phyloP scores from a whole-genome alignment of 2,329 filamentous ascomycete species.

The Fusarium chuoi region DNA sequence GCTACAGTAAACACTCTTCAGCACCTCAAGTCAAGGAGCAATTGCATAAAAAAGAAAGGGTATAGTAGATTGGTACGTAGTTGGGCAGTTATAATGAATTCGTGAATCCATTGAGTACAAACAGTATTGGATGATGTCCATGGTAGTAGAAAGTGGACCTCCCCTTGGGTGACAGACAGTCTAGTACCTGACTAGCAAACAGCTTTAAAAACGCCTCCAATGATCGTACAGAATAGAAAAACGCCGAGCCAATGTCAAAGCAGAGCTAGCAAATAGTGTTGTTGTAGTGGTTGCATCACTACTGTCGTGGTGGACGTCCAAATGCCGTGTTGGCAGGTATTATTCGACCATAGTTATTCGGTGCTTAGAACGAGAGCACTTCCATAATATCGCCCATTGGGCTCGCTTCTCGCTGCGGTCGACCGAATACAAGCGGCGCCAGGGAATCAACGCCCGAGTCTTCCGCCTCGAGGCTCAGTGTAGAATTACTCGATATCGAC shows the following conservation, averaged over 20 bases:
- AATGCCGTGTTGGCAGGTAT: constrained; percentile 5
- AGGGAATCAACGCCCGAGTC: constrained; percentile 25
- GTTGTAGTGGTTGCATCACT: neutral
- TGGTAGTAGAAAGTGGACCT: constrained; percentile 1
- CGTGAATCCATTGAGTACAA: constrained; percentile 8
- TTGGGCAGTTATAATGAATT: neutral
- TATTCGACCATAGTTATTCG: neutral
- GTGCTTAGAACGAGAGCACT: constrained; percentile 25
- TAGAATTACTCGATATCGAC: constrained; percentile 37
- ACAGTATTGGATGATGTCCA: neutral
- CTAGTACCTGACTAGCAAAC: constrained; percentile 32
- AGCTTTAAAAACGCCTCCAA: constrained; percentile 26
- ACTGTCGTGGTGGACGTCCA: neutral
- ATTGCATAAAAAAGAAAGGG: neutral
- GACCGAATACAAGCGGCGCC: constrained; percentile 34
- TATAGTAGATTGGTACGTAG: constrained; percentile 3
- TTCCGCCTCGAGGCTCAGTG: constrained; percentile 33
- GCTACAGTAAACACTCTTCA: neutral
- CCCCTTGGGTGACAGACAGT: constrained; percentile 7
- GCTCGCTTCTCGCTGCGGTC: constrained; percentile 27
- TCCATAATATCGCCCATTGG: constrained; percentile 38
- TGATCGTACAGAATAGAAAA: constrained; percentile 18
- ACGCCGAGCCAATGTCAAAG: constrained; percentile 23
- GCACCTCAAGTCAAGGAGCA: neutral
- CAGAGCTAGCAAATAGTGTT: constrained; percentile 20